Conservation (phyloP, 2,329 filamentous ascomycete species). For the Arthrocladium fulminans region DNA sequence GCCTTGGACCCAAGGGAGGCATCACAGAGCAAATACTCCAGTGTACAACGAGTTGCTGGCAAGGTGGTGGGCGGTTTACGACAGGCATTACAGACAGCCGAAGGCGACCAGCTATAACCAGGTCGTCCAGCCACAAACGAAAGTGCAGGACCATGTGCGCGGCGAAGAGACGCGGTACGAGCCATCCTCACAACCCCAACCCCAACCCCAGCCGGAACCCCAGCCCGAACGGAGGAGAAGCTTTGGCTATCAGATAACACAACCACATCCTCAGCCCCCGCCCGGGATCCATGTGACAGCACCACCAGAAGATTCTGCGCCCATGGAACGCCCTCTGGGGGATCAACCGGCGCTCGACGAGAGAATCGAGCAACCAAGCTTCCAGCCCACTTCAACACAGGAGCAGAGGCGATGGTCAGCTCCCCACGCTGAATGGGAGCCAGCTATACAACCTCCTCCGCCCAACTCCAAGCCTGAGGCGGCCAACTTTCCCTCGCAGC, state of each 20-base stretch:
- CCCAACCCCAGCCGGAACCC: not conserved
- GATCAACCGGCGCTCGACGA: conserved; percentile 37
- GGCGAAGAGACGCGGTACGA: conserved; percentile 36
- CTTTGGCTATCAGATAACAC: conserved; percentile 6
- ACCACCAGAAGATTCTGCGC: conserved; percentile 12
- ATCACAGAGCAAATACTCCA: conserved; percentile 45
- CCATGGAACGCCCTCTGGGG: conserved; percentile 35
- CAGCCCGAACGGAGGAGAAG: not conserved
- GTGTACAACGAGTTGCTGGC: conserved; percentile 77
- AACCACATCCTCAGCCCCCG: conserved; percentile 16
- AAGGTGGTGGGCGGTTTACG: conserved; percentile 91
- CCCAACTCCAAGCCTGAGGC: conserved; percentile 71
- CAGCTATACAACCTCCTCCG: conserved; percentile 53
- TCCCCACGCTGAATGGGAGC: conserved; percentile 55
- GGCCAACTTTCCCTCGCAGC: conserved; percentile 65
- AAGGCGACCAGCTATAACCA: not conserved
- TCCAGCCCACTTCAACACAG: conserved; percentile 36
- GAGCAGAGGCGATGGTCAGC: conserved; percentile 47
- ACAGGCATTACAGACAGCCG: conserved; percentile 61
- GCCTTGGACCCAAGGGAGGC: conserved; percentile 67
- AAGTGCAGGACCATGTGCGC: conserved; percentile 37
- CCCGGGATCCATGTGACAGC: conserved; percentile 10
- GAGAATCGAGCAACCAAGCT: conserved; percentile 34
- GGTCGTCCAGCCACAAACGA: conserved; percentile 13
- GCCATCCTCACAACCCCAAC: conserved; percentile 17